Evolutionary conservation across 2,329 filamentous ascomycete species (phyloP).

Genomic region (Ambrosiella xylebori): DNA sequence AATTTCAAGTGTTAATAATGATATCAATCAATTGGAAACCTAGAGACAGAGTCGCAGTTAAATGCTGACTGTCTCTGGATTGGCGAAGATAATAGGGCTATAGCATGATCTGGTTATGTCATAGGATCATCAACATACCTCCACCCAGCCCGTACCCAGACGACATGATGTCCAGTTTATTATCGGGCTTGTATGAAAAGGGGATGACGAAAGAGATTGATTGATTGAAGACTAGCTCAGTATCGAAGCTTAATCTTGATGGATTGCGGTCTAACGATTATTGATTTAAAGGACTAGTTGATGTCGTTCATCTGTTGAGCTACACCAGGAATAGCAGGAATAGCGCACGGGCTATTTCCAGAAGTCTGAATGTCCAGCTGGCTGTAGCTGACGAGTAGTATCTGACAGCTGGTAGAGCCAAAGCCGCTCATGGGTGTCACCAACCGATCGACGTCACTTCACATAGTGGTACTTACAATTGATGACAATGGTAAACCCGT

Average conservation of each 20-base stretch:
- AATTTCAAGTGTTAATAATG: neutral
- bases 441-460: neutral
- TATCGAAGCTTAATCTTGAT: neutral
- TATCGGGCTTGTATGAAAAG: neutral
- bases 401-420: neutral
- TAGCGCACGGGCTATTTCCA: neutral
- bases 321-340: neutral
- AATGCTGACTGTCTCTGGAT: neutral
- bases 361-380: neutral
- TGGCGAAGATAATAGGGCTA: neutral
- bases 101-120: neutral
- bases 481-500: neutral
- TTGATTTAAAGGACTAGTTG: neutral
- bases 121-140: slow-evolving; percentile 32
- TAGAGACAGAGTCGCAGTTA: neutral
- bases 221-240: neutral
- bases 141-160: slow-evolving; percentile 70
- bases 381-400: neutral
- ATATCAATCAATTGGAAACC: neutral
- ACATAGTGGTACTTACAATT: neutral
- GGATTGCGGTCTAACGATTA: neutral
- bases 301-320: neutral
- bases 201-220: neutral
- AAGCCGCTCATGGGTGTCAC: neutral
- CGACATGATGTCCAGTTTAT: slow-evolving; percentile 37